Conservation (phyloP, 257 asterid species). For the Nicotiana benthamiana region DNA sequence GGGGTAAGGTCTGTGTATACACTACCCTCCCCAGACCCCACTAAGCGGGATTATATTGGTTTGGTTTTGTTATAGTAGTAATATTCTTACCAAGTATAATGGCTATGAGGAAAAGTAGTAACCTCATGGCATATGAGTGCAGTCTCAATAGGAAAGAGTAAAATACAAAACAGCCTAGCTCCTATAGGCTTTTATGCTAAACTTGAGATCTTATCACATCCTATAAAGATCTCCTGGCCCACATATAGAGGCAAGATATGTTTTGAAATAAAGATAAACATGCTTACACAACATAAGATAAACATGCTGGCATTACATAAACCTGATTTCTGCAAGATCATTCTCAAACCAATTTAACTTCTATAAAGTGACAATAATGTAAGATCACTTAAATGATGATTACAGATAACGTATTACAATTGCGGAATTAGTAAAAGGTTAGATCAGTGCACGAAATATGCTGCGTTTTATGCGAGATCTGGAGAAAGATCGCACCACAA, state of each 20-base stretch:
- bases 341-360: background rate
- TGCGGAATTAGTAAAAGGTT: no score
- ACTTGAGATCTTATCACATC: background rate
- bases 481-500: no score
- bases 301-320: background rate
- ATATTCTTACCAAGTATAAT: background rate
- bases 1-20: no score
- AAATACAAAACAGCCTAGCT: background rate
- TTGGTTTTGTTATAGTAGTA: no score
- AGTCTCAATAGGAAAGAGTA: background rate
- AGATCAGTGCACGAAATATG: no score
- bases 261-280: background rate
- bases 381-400: background rate
- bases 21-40: no score
- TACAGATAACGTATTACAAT: no score
- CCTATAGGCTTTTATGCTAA: background rate
- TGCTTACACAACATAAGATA: background rate
- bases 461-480: no score
- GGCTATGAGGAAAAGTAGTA: background rate
- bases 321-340: background rate
- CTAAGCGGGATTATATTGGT: no score
- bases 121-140: background rate
- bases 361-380: no score
- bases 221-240: slow-evolving; percentile 5
- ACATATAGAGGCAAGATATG: background rate